Base-by-base conservation (phyloP, 345 rosid species). In the Lumnitzera littorea region DNA sequence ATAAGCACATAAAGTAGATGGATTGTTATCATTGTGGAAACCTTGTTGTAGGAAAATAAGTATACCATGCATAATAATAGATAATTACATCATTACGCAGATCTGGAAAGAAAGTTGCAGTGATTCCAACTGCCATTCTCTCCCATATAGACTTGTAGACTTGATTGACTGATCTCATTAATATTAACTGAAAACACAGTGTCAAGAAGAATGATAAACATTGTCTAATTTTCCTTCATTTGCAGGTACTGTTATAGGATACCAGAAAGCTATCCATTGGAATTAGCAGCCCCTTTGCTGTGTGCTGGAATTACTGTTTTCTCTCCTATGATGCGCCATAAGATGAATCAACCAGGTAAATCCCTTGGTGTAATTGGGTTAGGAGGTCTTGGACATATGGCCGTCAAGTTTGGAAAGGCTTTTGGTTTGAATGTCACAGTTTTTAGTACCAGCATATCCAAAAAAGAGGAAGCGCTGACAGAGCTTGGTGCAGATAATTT, bases 311-410 rank as follows among this genome's bases (percentile, higher is more conserved):
- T 89, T 60, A 91, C 94, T 5, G 94, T 89, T 55, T 91, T 85
- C 75, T 61, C 81, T 15, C 98, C 98, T 20, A 87, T 91, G 98
- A 58, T 83, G 56, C 83, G 80, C 51, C 85, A 91, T 67, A 74
- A 75, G 62, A 89, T 91, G 94, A 85, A 91, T 56, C 88, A 87
- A 67, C 77, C 91, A 12, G 96, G 96, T 16, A 89, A 85, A 67
- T 80, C 87, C 50, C 70, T 87, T 2, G 96, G 96, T 12, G 94
- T 91, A 56, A 77, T 91, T 13, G 96, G 98, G 54, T 88, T 91
- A 2, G 96, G 96, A 50, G 96, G 98, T 48, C 98, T 91, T 15
- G 96, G 96, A 14, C 98, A 87, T 75, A 82, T 91, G 95, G 98
- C 95, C 3, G 89, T 86, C 66, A 91, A 91, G 83, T 91, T 91